Percentiles rank a stretch among this genome's conserved stretches.
phyloP scores from a whole-genome alignment of 306 rosid genomes.

The Castanea mollissima region DNA sequence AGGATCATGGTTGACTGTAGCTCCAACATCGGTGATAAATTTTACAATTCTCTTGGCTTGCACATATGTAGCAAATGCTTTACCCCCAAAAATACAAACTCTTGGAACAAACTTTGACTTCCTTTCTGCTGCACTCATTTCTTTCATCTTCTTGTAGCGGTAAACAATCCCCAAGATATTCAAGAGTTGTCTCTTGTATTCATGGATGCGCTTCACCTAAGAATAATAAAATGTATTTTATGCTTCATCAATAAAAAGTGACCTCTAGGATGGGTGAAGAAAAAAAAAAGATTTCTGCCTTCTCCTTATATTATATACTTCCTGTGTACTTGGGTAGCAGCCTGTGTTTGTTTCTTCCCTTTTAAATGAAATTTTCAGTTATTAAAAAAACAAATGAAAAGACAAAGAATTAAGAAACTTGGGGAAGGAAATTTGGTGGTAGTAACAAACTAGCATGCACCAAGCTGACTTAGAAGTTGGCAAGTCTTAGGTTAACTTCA shows the following conservation, averaged over 20 bases:
- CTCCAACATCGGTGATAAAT: constrained; percentile 90
- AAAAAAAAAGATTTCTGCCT: too few species aligned
- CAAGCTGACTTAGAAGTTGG: constrained; percentile 8
- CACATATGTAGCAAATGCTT: constrained; percentile 88
- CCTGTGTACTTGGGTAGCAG: too few species aligned
- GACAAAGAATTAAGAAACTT: too few species aligned
- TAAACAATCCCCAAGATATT: constrained; percentile 91
- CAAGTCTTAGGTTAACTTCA: not conserved
- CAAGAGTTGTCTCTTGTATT: constrained; percentile 86
- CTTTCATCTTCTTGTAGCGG: constrained; percentile 97
- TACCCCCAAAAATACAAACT: constrained; percentile 97
- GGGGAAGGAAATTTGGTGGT: not conserved
- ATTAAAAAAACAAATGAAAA: too few species aligned
- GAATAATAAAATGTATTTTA: constrained; percentile 18
- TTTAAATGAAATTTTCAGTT: too few species aligned
- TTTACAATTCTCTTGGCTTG: constrained; percentile 99
- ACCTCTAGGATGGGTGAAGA: not conserved
- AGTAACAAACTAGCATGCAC: not conserved
- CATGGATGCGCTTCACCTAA: constrained; percentile 99
- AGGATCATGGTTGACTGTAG: constrained; percentile 82
- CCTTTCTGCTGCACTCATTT: constrained; percentile 76
- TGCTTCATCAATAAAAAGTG: constrained; percentile 8
- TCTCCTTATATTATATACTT: too few species aligned
- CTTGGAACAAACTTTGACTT: constrained; percentile 75
- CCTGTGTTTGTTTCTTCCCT: too few species aligned